Conservation (phyloP, 108 stramenopile species). For the Pseudonitzschia pungens region DNA sequence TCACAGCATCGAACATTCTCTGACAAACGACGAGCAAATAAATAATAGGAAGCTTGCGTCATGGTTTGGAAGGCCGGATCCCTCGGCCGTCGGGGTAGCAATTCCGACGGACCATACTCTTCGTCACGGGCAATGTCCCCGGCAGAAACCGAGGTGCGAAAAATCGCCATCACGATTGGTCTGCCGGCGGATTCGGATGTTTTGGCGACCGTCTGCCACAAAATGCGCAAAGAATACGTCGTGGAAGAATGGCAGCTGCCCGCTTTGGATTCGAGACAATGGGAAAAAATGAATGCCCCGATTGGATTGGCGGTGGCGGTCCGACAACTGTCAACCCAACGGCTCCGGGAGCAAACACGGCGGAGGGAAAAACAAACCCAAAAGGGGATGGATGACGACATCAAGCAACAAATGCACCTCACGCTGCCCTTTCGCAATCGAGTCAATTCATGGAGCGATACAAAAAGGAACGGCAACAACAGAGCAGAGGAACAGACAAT, state of each 20-base stretch:
- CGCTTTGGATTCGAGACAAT: conserved; percentile 22
- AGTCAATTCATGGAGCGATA: no score
- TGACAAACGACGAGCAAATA: neutral
- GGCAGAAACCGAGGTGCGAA: neutral
- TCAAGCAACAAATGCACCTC: neutral
- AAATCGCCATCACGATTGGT: conserved; percentile 6
- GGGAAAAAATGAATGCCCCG: conserved; percentile 25
- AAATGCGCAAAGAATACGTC: conserved; percentile 23
- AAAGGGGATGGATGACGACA: neutral
- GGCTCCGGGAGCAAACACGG: neutral
- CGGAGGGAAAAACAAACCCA: neutral
- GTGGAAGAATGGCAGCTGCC: conserved; percentile 32
- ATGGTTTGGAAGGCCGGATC: neutral
- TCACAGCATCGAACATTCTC: no score
- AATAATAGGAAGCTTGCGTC: neutral
- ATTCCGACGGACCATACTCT: neutral
- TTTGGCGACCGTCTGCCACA: conserved; percentile 16
- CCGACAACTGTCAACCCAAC: neutral
- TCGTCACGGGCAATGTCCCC: neutral
- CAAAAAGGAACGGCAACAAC: no score
- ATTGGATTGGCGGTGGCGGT: conserved; percentile 30
- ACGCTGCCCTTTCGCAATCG: neutral
- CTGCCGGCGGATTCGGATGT: conserved; percentile 2
- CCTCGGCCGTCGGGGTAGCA: neutral
- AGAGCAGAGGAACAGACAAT: neutral